Conservation (phyloP, 257 asterid genomes). For the Penstemon eatonii region DNA sequence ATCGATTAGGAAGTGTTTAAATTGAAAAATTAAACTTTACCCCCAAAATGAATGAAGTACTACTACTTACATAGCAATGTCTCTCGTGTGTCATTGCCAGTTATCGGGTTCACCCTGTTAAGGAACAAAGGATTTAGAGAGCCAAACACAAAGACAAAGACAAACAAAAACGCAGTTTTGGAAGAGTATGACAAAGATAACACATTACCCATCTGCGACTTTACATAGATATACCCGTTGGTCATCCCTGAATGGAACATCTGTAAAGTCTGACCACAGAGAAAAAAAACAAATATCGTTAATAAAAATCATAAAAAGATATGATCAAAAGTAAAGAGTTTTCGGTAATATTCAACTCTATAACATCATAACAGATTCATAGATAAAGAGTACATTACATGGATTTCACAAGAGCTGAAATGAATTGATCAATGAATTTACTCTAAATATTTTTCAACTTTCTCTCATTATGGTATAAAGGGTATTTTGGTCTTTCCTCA, state of each 20-base stretch:
- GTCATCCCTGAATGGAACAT: slow-evolving; percentile 93
- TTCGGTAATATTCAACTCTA: no score
- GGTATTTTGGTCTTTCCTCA: neutral
- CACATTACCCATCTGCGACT: slow-evolving; percentile 78
- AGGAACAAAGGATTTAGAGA: slow-evolving; percentile 6
- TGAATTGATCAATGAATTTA: no score
- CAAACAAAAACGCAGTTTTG: neutral
- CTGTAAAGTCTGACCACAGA: slow-evolving; percentile 66
- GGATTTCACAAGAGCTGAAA: no score
- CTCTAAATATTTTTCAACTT: neutral
- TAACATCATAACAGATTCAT: no score
- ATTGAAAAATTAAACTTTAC: neutral
- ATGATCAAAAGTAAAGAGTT: no score
- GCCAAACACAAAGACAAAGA: neutral
- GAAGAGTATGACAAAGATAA: slow-evolving; percentile 1
- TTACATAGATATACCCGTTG: slow-evolving; percentile 88
- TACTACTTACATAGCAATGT: slow-evolving; percentile 70
- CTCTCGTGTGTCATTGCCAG: slow-evolving; percentile 91
- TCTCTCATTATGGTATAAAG: neutral
- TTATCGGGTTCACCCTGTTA: slow-evolving; percentile 70
- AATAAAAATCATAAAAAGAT: neutral
- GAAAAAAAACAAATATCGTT: neutral
- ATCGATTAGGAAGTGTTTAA: neutral
- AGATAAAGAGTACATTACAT: no score
- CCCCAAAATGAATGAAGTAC: neutral